Evolutionary conservation across 1,284 basidiomycete species (phyloP).

Genomic region (Apiotrichum porosum): DNA sequence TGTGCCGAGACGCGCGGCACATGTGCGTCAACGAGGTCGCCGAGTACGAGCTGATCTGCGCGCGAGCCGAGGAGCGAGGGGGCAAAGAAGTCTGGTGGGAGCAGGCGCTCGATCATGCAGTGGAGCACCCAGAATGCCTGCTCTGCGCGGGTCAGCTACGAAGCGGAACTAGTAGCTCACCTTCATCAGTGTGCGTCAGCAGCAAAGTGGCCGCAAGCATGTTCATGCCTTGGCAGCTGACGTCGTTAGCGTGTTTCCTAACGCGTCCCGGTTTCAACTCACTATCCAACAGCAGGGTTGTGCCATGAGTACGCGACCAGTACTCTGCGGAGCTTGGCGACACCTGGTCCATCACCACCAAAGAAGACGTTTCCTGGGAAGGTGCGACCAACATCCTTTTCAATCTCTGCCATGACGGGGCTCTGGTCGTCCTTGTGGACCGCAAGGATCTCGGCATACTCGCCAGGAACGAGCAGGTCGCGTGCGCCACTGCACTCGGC

Average conservation of each 20-base stretch:
- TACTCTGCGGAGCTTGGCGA: constrained; percentile 82
- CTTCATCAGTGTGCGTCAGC: constrained; percentile 67
- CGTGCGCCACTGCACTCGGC: constrained; percentile 82
- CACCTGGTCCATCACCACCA: constrained; percentile 74
- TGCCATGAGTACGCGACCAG: constrained; percentile 86
- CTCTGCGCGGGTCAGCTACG: constrained; percentile 56
- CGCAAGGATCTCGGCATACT: constrained; percentile 77
- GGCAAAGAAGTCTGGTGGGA: constrained; percentile 79
- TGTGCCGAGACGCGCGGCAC: constrained; percentile 73
- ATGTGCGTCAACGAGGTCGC: constrained; percentile 75
- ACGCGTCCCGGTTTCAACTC: constrained; percentile 5
- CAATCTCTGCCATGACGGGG: constrained; percentile 72
- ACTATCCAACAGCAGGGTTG: constrained; percentile 75
- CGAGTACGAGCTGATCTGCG: constrained; percentile 85
- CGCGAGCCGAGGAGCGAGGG: constrained; percentile 79
- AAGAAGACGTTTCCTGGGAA: constrained; percentile 98
- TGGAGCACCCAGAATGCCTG: constrained; percentile 95
- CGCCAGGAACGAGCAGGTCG: constrained; percentile 86
- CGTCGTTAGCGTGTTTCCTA: constrained; percentile 46
- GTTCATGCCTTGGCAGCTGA: constrained; percentile 7
- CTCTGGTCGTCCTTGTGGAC: constrained; percentile 56
- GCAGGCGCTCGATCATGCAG: constrained; percentile 78
- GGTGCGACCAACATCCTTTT: constrained; percentile 84
- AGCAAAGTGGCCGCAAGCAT: constrained; percentile 82
- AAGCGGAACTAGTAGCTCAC: constrained; percentile 8